Percentiles rank a stretch among this genome's conserved stretches.
These are phyloP conservation scores for Ogataea hybrid DNA, from an alignment of 1,139 yeast genomes.

Conservation along the genomic window DNA sequence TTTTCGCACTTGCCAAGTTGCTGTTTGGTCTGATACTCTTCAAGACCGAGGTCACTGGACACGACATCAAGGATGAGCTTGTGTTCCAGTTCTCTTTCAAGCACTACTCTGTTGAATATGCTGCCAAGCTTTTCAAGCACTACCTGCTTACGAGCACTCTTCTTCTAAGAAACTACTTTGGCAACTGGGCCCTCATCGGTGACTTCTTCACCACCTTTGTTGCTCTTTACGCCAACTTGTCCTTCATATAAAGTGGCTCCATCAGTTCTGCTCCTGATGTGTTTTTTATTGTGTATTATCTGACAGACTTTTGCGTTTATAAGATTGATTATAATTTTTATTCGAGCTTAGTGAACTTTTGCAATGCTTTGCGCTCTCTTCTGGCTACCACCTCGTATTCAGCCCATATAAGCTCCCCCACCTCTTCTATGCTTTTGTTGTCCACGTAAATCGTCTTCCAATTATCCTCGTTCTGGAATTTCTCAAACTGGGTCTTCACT, in stretches of 20 bases:
- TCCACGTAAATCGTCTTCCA: conserved; percentile 60
- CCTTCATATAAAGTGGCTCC: conserved; percentile 25
- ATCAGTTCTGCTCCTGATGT: conserved; percentile 13
- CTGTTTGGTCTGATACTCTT: conserved; percentile 42
- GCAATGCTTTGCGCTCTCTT: conserved; percentile 14
- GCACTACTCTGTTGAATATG: conserved; percentile 10
- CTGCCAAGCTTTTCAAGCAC: conserved; percentile 17
- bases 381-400: conserved; percentile 15
- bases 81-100: conserved; percentile 32
- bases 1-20: no score
- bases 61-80: conserved; percentile 38
- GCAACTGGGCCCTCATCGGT: conserved; percentile 47
- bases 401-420: conserved; percentile 35
- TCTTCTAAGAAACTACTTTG: conserved; percentile 39
- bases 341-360: conserved; percentile 12
- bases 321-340: conserved; percentile 2
- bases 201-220: conserved; percentile 48
- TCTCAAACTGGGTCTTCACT: conserved; percentile 61
- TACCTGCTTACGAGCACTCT: conserved; percentile 39
- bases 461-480: conserved; percentile 38
- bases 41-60: conserved; percentile 35
- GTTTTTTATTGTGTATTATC: conserved; percentile 13
- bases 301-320: conserved; percentile 13
- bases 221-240: conserved; percentile 47
- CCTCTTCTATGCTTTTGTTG: conserved; percentile 54